phyloP scores from a whole-genome alignment of 768 basidiomycete species.

The Pleurotus tuber-regium region DNA sequence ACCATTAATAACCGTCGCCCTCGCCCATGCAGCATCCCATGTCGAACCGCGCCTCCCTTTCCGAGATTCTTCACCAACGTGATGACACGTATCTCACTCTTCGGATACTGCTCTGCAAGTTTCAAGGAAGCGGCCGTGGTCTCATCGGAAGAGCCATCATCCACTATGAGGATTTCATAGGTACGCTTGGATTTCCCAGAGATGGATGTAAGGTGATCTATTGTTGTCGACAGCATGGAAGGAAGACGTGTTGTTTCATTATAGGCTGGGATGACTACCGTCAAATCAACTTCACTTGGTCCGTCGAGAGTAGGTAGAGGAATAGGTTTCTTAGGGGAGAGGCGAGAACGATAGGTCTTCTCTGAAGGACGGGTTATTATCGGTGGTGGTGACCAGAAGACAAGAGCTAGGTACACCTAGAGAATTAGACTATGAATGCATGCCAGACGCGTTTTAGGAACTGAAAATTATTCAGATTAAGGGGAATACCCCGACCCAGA shows the following conservation, averaged over 20 bases:
- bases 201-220: conserved; percentile 55
- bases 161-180: conserved; percentile 84
- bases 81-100: conserved; percentile 72
- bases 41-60: conserved; percentile 91
- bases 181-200: conserved; percentile 42
- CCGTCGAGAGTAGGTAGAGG: conserved; percentile 58
- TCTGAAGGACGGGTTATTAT: conserved; percentile 66
- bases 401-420: conserved; percentile 68
- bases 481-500: conserved; percentile 46
- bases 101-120: conserved; percentile 55
- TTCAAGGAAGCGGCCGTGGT: conserved; percentile 66
- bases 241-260: conserved; percentile 87
- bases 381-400: conserved; percentile 72
- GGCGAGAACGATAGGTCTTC: conserved; percentile 59
- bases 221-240: conserved; percentile 74
- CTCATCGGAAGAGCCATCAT: conserved; percentile 83
- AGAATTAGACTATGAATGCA: conserved; percentile 16
- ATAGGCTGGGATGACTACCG: conserved; percentile 87
- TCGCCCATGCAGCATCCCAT: conserved; percentile 83
- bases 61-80: conserved; percentile 79
- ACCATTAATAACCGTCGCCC: conserved; percentile 84
- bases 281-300: conserved; percentile 62
- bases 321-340: conserved; percentile 50
- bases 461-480: conserved; percentile 32
- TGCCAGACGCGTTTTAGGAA: background rate